These are phyloP conservation scores for Acer saccharum DNA, from an alignment of 345 rosid genomes.

Conservation along the genomic window DNA sequence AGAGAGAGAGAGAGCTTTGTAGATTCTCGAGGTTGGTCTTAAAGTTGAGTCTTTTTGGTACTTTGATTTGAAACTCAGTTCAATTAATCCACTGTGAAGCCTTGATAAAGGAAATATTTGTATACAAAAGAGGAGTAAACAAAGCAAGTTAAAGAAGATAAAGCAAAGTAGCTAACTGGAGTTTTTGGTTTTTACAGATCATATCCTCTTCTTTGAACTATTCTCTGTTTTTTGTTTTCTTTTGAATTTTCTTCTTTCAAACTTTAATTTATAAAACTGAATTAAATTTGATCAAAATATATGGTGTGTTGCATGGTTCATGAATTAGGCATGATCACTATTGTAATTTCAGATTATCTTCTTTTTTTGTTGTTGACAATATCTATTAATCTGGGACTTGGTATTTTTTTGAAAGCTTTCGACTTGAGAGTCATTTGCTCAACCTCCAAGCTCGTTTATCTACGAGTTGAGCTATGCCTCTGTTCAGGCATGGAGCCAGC, in stretches of 20 bases:
- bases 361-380: too few species aligned
- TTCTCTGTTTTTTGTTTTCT: constrained; percentile 7
- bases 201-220: constrained; percentile 19
- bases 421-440: too few species aligned
- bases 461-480: too few species aligned
- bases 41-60: constrained; percentile 31
- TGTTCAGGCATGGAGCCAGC: too few species aligned
- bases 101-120: constrained; percentile 19
- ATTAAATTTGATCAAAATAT: background rate
- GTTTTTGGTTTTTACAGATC: constrained; percentile 16
- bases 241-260: background rate
- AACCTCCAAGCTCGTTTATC: too few species aligned
- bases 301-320: background rate
- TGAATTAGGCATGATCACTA: background rate
- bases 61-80: constrained; percentile 25
- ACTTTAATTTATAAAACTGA: background rate
- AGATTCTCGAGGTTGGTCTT: constrained; percentile 46
- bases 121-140: constrained; percentile 14
- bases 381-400: too few species aligned
- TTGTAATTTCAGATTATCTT: background rate
- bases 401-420: too few species aligned
- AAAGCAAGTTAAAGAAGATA: constrained; percentile 36
- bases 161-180: constrained; percentile 19
- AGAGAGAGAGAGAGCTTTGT: constrained; percentile 15
- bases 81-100: constrained; percentile 9